Evolutionary conservation across 345 rosid genomes (phyloP).

Genomic region (Rhizophora apiculata): DNA sequence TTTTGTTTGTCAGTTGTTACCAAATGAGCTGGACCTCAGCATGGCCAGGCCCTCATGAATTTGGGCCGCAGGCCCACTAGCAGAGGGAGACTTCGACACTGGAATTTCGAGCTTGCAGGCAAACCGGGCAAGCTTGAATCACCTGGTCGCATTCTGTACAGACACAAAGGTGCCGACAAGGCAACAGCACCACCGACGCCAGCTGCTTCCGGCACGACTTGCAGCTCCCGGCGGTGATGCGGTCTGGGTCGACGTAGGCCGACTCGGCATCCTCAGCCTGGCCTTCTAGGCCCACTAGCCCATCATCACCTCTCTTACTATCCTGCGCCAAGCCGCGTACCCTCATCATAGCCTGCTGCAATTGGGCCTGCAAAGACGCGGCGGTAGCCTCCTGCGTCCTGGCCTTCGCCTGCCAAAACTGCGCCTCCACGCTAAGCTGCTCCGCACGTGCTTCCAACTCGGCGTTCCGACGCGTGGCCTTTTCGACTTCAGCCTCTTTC

Average conservation of each 20-base stretch:
- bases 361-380: constrained; percentile 67
- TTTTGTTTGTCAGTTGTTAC: no score
- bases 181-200: constrained; percentile 75
- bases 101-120: constrained; percentile 55
- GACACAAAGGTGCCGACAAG: constrained; percentile 84
- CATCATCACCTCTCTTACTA: constrained; percentile 25
- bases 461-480: constrained; percentile 63
- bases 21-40: constrained; percentile 6
- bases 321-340: constrained; percentile 40
- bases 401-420: constrained; percentile 87
- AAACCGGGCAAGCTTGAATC: constrained; percentile 69
- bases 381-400: constrained; percentile 75
- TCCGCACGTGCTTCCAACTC: constrained; percentile 82
- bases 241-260: constrained; percentile 71
- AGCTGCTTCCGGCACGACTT: constrained; percentile 48
- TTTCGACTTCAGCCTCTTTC: constrained; percentile 71
- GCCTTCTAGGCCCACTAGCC: constrained; percentile 27
- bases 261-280: constrained; percentile 89
- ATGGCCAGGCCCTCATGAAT: neutral
- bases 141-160: constrained; percentile 68
- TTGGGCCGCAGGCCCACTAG: neutral
- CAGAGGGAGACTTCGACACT: constrained; percentile 70
- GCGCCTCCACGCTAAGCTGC: constrained; percentile 68
- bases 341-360: constrained; percentile 58
- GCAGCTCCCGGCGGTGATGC: constrained; percentile 42